Conservation (phyloP, 495 filamentous ascomycete genomes). For the Penicillium coffeae region DNA sequence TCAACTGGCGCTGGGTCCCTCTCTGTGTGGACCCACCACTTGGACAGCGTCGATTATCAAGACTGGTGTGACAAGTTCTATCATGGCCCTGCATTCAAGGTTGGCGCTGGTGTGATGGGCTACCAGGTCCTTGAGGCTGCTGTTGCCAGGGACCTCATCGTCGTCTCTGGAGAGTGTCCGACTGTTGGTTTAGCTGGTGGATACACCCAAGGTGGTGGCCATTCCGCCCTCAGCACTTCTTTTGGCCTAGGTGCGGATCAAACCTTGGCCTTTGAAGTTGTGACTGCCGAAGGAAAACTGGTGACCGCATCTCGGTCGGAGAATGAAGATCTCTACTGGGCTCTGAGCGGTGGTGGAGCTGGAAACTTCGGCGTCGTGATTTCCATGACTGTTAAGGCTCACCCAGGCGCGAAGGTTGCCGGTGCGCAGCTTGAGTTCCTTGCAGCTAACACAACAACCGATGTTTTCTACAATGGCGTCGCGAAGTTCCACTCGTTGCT, state of each 20-base stretch:
- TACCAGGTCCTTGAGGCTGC: constrained; percentile 48
- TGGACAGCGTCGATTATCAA: constrained; percentile 43
- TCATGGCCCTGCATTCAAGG: constrained; percentile 50
- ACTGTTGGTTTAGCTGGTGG: constrained; percentile 51
- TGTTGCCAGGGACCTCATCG: constrained; percentile 21
- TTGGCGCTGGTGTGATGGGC: constrained; percentile 53
- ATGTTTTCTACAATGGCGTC: constrained; percentile 44
- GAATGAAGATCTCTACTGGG: constrained; percentile 65
- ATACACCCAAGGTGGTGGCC: constrained; percentile 60
- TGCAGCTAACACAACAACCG: constrained; percentile 21
- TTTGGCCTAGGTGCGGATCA: constrained; percentile 64
- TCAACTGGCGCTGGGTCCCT: constrained; percentile 57
- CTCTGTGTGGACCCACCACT: constrained; percentile 55
- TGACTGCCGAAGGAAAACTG: constrained; percentile 51
- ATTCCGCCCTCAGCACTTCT: constrained; percentile 48
- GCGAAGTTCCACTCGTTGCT: constrained; percentile 41
- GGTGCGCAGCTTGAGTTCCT: constrained; percentile 31
- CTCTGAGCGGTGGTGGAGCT: constrained; percentile 61
- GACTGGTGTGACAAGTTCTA: constrained; percentile 40
- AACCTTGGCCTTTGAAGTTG: constrained; percentile 58
- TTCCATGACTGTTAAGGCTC: constrained; percentile 46
- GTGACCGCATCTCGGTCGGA: constrained; percentile 50
- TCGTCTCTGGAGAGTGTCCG: constrained; percentile 37
- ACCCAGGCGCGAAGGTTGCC: constrained; percentile 35
- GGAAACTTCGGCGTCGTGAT: constrained; percentile 61